These are phyloP conservation scores for Neltuma alba DNA, from an alignment of 306 rosid genomes.

Conservation along the genomic window DNA sequence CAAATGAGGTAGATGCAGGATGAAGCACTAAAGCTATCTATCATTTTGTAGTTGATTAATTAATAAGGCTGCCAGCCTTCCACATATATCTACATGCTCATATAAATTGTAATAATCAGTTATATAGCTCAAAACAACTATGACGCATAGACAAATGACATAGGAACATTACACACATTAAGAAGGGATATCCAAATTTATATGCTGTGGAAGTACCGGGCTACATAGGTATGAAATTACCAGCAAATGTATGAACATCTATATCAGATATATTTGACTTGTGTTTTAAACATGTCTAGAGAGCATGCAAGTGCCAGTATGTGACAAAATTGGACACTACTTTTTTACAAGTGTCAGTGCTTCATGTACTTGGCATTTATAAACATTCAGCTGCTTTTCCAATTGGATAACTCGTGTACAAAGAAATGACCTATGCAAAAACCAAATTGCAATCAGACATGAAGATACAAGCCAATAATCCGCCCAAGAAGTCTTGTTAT, in stretches of 20 bases:
- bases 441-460: conserved; percentile 17
- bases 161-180: not conserved
- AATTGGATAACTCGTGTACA: conserved; percentile 15
- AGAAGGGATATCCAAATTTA: not conserved
- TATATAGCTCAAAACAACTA: not conserved
- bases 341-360: conserved; percentile 1
- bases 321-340: not conserved
- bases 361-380: conserved; percentile 8
- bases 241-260: not conserved
- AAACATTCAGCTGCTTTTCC: not conserved
- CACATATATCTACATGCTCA: conserved; percentile 8
- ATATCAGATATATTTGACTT: conserved; percentile 8
- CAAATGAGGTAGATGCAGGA: not conserved
- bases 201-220: not conserved
- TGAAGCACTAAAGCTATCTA: conserved; percentile 17
- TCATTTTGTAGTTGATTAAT: conserved; percentile 23
- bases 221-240: conserved; percentile 5
- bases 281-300: not conserved
- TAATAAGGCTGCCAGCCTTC: conserved; percentile 8
- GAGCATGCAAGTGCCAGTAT: not conserved
- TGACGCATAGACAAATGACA: conserved; percentile 11
- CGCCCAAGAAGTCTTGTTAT: conserved; percentile 5
- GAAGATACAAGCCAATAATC: not conserved
- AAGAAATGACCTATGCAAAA: not conserved
- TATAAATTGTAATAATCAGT: conserved; percentile 26